Evolutionary conservation across 495 filamentous ascomycete species (phyloP).

Genomic region (Lentithecium fluviatile): DNA sequence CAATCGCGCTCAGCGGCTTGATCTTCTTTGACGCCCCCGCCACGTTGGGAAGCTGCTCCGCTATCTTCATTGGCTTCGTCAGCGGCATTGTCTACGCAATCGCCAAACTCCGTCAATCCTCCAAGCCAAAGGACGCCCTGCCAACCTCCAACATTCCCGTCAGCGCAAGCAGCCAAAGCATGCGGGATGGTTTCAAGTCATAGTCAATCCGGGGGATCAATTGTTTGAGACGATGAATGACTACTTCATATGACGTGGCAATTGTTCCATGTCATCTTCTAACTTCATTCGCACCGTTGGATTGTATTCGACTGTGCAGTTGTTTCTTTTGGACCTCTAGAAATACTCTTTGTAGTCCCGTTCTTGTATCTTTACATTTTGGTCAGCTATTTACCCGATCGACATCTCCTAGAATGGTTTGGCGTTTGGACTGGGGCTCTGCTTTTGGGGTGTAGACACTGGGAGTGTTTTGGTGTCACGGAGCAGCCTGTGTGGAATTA

Average conservation of each 20-base stretch:
- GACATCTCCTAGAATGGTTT: conserved; percentile 9
- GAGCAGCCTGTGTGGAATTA: not conserved
- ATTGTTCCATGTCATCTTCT: not conserved
- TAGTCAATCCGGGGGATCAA: not conserved
- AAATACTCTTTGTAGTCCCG: not conserved
- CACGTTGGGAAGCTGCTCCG: conserved; percentile 87
- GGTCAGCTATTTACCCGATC: not conserved
- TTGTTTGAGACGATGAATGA: conserved; percentile 5
- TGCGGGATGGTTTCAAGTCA: conserved; percentile 71
- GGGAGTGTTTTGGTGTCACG: not conserved
- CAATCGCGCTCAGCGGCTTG: conserved; percentile 84
- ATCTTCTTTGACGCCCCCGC: conserved; percentile 94
- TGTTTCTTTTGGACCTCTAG: not conserved
- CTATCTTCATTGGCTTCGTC: conserved; percentile 85
- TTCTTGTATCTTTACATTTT: conserved; percentile 23
- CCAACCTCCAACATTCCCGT: conserved; percentile 71
- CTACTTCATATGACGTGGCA: not conserved
- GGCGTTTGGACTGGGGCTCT: conserved; percentile 13
- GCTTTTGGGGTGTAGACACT: not conserved
- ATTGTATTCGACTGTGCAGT: conserved; percentile 8
- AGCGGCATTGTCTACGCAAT: conserved; percentile 90
- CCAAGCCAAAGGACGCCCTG: conserved; percentile 58
- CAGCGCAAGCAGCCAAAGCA: conserved; percentile 90
- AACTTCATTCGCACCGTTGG: conserved; percentile 2
- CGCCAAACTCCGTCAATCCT: conserved; percentile 81